phyloP scores from a whole-genome alignment of 2,329 filamentous ascomycete species.

The Zymoseptoria brevis region DNA sequence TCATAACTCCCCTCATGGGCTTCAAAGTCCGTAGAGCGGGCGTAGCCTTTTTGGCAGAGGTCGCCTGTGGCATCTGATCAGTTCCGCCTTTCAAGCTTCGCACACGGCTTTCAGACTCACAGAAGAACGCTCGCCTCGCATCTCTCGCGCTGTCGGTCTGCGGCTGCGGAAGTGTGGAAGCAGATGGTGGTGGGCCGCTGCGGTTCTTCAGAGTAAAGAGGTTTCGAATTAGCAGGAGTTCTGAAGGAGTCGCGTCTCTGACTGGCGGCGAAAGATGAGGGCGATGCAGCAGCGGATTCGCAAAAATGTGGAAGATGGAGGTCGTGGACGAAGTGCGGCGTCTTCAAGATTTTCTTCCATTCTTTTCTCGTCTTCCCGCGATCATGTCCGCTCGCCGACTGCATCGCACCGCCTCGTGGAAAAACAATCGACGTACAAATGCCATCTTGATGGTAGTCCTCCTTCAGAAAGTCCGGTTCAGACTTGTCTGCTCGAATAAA shows the following conservation, averaged over 20 bases:
- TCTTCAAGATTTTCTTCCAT: neutral
- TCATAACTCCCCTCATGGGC: constrained; percentile 91
- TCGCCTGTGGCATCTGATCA: constrained; percentile 39
- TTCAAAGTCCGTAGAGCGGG: constrained; percentile 92
- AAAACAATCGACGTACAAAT: neutral
- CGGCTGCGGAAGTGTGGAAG: constrained; percentile 18
- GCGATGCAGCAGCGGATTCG: too few relatives aligned
- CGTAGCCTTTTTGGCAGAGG: constrained; percentile 89
- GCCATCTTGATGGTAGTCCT: neutral
- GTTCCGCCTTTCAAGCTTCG: neutral
- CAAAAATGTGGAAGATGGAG: too few relatives aligned
- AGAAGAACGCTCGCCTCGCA: constrained; percentile 74
- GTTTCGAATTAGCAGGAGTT: neutral
- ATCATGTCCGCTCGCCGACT: neutral
- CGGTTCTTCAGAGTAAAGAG: neutral
- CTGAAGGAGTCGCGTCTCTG: too few relatives aligned
- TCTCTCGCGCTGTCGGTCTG: constrained; percentile 60
- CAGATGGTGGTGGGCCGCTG: neutral
- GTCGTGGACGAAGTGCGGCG: too few relatives aligned
- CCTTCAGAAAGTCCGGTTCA: neutral
- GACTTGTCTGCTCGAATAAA: neutral
- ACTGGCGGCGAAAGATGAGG: too few relatives aligned
- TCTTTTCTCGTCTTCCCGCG: neutral
- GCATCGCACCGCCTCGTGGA: neutral
- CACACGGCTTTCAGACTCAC: constrained; percentile 26